Conservation (phyloP, 2,329 filamentous ascomycete genomes). For the Claviceps sp. region DNA sequence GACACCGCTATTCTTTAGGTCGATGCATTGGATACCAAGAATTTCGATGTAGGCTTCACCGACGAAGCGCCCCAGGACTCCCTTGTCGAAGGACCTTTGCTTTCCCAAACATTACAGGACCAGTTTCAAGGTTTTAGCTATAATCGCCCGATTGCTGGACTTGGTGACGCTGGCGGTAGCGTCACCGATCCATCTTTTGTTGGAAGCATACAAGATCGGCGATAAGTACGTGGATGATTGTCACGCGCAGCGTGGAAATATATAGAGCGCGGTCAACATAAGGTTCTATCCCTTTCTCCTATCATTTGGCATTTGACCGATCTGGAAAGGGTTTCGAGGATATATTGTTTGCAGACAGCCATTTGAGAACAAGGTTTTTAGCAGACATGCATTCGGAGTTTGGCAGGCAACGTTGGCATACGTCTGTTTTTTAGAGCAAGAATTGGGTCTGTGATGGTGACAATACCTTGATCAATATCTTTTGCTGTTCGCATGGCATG, state of each 20-base stretch:
- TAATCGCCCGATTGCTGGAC: constrained; percentile 85
- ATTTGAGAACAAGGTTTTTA: neutral
- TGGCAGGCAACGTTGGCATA: constrained; percentile 7
- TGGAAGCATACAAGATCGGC: constrained; percentile 42
- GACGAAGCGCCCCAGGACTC: constrained; percentile 81
- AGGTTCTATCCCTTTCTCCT: neutral
- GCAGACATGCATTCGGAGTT: constrained; percentile 8
- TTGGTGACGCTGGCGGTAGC: constrained; percentile 87
- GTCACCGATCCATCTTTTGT: constrained; percentile 73
- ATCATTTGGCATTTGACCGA: constrained; percentile 1
- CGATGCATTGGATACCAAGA: constrained; percentile 80
- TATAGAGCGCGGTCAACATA: neutral
- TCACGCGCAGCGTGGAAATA: neutral
- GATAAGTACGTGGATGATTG: constrained; percentile 12
- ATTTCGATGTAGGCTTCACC: constrained; percentile 91
- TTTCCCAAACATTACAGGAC: constrained; percentile 93
- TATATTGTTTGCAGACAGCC: neutral
- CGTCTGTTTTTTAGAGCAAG: constrained; percentile 2
- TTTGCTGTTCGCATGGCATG: neutral
- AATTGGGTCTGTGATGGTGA: neutral
- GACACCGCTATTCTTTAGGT: constrained; percentile 29
- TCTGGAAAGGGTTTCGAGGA: neutral
- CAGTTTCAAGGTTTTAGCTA: constrained; percentile 96
- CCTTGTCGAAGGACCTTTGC: constrained; percentile 76
- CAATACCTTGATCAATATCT: neutral